phyloP scores from a whole-genome alignment of 768 basidiomycete species.

The Naematelia aurantialba region DNA sequence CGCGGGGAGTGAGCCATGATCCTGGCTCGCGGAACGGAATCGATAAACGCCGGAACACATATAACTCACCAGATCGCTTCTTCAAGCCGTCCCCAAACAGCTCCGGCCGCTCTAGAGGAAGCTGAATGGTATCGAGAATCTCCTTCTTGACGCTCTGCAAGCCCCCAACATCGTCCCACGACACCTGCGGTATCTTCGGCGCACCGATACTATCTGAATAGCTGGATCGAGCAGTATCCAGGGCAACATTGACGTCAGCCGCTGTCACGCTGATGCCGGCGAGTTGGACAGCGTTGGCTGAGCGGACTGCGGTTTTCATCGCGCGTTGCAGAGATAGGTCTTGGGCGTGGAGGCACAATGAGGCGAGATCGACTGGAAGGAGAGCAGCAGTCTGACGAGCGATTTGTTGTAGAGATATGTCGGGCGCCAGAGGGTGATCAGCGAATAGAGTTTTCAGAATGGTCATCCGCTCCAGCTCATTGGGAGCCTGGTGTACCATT shows the following conservation, averaged over 20 bases:
- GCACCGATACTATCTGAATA: conserved; percentile 95
- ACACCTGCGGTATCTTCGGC: conserved; percentile 88
- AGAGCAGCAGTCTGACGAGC: conserved; percentile 89
- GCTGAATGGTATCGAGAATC: conserved; percentile 91
- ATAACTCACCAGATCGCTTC: conserved; percentile 81
- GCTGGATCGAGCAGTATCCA: conserved; percentile 66
- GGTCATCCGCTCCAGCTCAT: conserved; percentile 66
- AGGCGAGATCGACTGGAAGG: conserved; percentile 71
- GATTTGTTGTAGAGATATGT: conserved; percentile 68
- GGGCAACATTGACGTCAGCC: conserved; percentile 68
- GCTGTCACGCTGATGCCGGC: conserved; percentile 54
- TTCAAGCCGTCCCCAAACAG: conserved; percentile 86
- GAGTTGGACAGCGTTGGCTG: conserved; percentile 21
- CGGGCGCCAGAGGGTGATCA: conserved; percentile 59
- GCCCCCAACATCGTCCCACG: conserved; percentile 98
- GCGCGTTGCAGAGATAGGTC: conserved; percentile 55
- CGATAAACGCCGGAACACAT: too few species aligned
- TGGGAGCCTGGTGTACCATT: conserved; percentile 62
- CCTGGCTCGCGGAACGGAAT: too few species aligned
- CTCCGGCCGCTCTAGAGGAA: conserved; percentile 85
- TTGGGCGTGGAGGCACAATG: conserved; percentile 63
- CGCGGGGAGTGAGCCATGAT: conserved; percentile 14
- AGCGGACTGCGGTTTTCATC: conserved; percentile 2
- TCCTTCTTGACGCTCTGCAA: conserved; percentile 80
- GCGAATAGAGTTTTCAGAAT: conserved; percentile 58